These are phyloP conservation scores for Phytopythium mirpurense DNA, from an alignment of 352 stramenopile species.

Conservation along the genomic window DNA sequence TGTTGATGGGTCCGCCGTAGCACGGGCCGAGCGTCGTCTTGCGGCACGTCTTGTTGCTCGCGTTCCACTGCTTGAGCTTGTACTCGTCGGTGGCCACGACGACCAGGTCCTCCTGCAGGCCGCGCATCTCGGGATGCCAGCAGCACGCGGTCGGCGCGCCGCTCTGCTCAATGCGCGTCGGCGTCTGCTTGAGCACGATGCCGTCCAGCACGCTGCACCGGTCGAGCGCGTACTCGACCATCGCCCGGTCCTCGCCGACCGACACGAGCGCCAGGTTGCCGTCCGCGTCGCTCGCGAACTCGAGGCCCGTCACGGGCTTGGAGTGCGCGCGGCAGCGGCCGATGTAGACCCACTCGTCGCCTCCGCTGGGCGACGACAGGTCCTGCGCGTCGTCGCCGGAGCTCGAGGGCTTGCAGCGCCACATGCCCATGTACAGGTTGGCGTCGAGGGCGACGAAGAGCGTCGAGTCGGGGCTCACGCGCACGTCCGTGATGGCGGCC, in stretches of 20 bases:
- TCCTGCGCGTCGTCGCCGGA: constrained; percentile 9
- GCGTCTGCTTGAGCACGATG: constrained; percentile 69
- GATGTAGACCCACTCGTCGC: constrained; percentile 78
- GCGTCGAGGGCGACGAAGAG: constrained; percentile 80
- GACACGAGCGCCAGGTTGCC: constrained; percentile 79
- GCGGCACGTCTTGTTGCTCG: constrained; percentile 87
- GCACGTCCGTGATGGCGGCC: constrained; percentile 69
- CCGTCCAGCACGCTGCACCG: constrained; percentile 82
- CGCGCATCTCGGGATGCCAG: constrained; percentile 83
- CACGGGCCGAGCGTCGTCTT: constrained; percentile 88
- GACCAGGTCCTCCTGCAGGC: constrained; percentile 84
- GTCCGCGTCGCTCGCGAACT: constrained; percentile 78
- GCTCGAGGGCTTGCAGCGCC: constrained; percentile 40
- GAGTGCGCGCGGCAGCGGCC: constrained; percentile 73
- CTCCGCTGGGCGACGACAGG: background rate
- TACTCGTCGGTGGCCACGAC: constrained; percentile 91
- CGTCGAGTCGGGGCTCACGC: constrained; percentile 61
- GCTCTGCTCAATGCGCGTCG: constrained; percentile 79
- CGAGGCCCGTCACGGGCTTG: constrained; percentile 81
- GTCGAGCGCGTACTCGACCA: constrained; percentile 89
- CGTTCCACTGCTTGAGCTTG: constrained; percentile 93
- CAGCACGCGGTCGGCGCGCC: constrained; percentile 83
- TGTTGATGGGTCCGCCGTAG: constrained; percentile 87
- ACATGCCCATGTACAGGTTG: constrained; percentile 72
- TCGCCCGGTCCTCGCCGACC: constrained; percentile 77